Conservation (phyloP, 2,329 filamentous ascomycete species). For the Fusarium secorum region DNA sequence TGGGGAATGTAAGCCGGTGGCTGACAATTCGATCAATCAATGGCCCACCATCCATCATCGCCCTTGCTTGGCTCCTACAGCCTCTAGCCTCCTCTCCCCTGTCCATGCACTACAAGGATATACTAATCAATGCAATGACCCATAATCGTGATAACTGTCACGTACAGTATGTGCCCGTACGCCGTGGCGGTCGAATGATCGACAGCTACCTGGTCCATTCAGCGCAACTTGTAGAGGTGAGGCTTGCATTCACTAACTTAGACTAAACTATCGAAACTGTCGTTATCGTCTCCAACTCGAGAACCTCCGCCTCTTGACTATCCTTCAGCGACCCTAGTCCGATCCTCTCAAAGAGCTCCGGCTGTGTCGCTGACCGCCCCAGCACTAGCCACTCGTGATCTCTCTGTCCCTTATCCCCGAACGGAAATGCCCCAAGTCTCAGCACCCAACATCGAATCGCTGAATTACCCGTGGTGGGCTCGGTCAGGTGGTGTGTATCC, state of each 20-base stretch:
- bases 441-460: conserved; percentile 26
- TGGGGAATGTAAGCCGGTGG: background rate
- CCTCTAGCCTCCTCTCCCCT: background rate
- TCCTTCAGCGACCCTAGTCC: conserved; percentile 9
- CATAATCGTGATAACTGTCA: conserved; percentile 5
- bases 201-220: background rate
- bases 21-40: background rate
- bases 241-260: conserved; percentile 1
- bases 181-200: background rate
- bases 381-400: conserved; percentile 25
- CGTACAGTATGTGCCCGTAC: background rate
- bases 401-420: background rate
- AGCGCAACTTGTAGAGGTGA: background rate
- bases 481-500: background rate
- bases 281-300: background rate
- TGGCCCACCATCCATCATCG: background rate
- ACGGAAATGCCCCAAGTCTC: conserved; percentile 21
- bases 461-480: background rate
- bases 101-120: background rate
- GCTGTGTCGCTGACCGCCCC: conserved; percentile 10
- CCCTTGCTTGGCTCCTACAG: background rate
- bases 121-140: background rate
- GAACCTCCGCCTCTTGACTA: background rate
- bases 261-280: conserved; percentile 9
- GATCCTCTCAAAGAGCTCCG: conserved; percentile 18